phyloP scores from a whole-genome alignment of 805 yeast species.

The Komagataella phaffii region DNA sequence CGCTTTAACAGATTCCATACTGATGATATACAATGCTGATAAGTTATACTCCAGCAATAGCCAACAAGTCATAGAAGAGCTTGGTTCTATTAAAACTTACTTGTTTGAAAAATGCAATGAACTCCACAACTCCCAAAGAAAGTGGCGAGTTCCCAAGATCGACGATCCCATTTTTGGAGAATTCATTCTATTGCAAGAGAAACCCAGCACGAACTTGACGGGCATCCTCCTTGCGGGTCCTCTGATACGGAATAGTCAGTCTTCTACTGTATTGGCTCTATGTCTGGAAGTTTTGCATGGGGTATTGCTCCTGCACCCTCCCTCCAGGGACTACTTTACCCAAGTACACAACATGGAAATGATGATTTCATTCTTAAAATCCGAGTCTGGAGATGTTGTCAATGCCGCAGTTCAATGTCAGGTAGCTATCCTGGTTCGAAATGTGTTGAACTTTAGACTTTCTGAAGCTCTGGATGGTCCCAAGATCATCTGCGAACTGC shows the following conservation, averaged over 20 bases:
- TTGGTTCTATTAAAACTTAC: background rate
- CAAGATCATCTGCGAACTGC: conserved; percentile 30
- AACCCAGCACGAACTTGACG: conserved; percentile 36
- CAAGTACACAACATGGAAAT: conserved; percentile 24
- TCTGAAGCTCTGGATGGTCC: conserved; percentile 51
- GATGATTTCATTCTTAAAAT: conserved; percentile 14
- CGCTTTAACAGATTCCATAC: background rate
- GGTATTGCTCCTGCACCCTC: conserved; percentile 42
- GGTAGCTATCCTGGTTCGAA: conserved; percentile 43
- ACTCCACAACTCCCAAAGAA: conserved; percentile 1
- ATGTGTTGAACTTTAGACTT: conserved; percentile 38
- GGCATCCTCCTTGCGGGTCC: conserved; percentile 18
- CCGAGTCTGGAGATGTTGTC: conserved; percentile 13
- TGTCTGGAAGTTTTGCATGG: conserved; percentile 39
- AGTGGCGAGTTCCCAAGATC: conserved; percentile 15
- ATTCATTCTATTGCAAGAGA: conserved; percentile 35
- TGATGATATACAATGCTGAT: background rate
- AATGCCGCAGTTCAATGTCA: conserved; percentile 35
- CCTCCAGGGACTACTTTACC: conserved; percentile 35
- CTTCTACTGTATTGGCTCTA: conserved; percentile 9
- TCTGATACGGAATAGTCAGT: conserved; percentile 5
- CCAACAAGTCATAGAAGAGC: background rate
- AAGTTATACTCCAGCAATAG: background rate
- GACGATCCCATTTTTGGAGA: conserved; percentile 18
- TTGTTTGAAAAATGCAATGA: background rate